phyloP scores from a whole-genome alignment of 2,329 filamentous ascomycete genomes.

The Aureobasidium zeae region DNA sequence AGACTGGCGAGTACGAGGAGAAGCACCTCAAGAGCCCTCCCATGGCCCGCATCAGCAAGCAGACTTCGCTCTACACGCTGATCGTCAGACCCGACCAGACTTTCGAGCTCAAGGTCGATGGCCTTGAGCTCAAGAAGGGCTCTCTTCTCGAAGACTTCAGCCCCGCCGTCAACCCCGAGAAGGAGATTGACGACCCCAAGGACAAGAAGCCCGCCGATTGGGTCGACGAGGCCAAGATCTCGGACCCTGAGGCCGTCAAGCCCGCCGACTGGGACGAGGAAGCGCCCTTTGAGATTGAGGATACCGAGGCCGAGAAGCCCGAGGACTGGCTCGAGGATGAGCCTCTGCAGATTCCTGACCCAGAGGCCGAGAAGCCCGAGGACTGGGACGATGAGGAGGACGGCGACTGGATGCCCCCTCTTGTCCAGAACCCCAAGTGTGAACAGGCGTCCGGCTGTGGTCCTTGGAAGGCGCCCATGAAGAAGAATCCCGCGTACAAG shows the following conservation, averaged over 20 bases:
- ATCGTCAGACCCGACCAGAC: slow-evolving; percentile 96
- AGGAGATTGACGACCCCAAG: slow-evolving; percentile 90
- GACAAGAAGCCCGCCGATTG: slow-evolving; percentile 92
- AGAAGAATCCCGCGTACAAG: slow-evolving; percentile 94
- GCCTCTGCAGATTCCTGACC: slow-evolving; percentile 73
- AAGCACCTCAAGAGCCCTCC: slow-evolving; percentile 88
- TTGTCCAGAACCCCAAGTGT: slow-evolving; percentile 92
- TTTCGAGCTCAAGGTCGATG: slow-evolving; percentile 85
- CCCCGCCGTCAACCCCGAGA: slow-evolving; percentile 83
- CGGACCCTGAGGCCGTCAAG: slow-evolving; percentile 89
- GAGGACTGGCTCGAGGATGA: slow-evolving; percentile 95
- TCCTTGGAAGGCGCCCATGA: slow-evolving; percentile 83
- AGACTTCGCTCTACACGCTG: slow-evolving; percentile 88
- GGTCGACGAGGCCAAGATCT: slow-evolving; percentile 87
- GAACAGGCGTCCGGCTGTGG: slow-evolving; percentile 88
- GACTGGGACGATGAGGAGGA: slow-evolving; percentile 99
- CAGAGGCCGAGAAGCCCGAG: slow-evolving; percentile 92
- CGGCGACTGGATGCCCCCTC: slow-evolving; percentile 89
- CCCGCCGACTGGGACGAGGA: slow-evolving; percentile 99
- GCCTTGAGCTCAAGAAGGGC: slow-evolving; percentile 77
- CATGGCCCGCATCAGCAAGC: slow-evolving; percentile 80
- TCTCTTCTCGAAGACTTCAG: slow-evolving; percentile 88
- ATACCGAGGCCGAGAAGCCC: slow-evolving; percentile 82
- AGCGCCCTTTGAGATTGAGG: slow-evolving; percentile 89
- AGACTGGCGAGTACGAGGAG: slow-evolving; percentile 99